phyloP scores from a whole-genome alignment of 129 eudicot species.

The Gnaphalium uliginosum region DNA sequence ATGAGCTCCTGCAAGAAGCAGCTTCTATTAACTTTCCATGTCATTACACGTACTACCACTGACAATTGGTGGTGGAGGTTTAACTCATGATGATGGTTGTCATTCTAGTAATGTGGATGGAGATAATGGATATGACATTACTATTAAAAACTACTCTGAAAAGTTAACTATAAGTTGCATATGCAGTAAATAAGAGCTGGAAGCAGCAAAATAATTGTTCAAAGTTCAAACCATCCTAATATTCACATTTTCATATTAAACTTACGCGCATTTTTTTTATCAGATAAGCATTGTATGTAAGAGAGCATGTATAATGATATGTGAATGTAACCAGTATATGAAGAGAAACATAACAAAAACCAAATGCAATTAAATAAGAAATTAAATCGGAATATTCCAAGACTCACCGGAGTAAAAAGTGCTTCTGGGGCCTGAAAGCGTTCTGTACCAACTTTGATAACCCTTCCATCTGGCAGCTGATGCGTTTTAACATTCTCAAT shows the following conservation, averaged over 20 bases:
- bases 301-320: background rate
- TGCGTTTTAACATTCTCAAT: constrained; percentile 18
- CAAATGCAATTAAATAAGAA: background rate
- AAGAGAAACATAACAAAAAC: constrained; percentile 1
- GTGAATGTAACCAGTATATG: constrained; percentile 7
- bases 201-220: constrained; percentile 6
- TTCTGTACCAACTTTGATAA: constrained; percentile 95
- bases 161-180: background rate
- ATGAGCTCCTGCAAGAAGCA: constrained; percentile 74
- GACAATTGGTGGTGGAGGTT: background rate
- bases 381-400: background rate
- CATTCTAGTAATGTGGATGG: background rate
- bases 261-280: too few species aligned
- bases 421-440: constrained; percentile 99
- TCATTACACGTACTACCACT: constrained; percentile 2
- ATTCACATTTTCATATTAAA: constrained; percentile 6
- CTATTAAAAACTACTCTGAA: background rate
- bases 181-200: constrained; percentile 9
- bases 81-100: background rate
- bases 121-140: constrained; percentile 7
- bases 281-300: constrained; percentile 17
- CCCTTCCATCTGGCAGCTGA: constrained; percentile 99
- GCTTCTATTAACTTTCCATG: constrained; percentile 19
- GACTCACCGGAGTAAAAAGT: constrained; percentile 91
- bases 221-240: constrained; percentile 14